These are phyloP conservation scores for Zychaea mexicana DNA, from an alignment of 371 early-diverging fungal genomes.

Conservation along the genomic window DNA sequence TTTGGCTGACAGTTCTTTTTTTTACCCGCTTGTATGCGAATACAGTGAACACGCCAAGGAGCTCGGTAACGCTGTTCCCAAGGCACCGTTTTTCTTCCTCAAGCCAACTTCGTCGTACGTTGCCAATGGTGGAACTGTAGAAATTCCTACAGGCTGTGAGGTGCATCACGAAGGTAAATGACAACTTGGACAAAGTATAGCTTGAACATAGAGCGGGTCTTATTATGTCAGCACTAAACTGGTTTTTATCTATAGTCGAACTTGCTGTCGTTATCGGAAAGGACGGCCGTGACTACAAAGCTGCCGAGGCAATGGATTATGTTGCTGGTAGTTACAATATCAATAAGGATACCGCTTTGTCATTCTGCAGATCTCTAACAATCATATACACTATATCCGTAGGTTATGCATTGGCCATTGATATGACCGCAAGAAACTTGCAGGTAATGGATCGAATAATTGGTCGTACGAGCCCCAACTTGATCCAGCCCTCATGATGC, in stretches of 20 bases:
- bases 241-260: conserved; percentile 60
- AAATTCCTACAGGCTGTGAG: conserved; percentile 76
- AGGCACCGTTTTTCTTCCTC: conserved; percentile 88
- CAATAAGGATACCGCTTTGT: background rate
- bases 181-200: no score
- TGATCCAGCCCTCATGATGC: background rate
- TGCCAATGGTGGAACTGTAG: conserved; percentile 70
- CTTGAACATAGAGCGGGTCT: background rate
- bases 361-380: background rate
- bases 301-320: conserved; percentile 63
- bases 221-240: background rate
- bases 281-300: conserved; percentile 74
- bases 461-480: background rate
- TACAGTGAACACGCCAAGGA: conserved; percentile 88
- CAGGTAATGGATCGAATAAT: conserved; percentile 54
- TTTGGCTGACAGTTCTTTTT: no score
- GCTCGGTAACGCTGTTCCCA: conserved; percentile 89
- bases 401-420: conserved; percentile 91
- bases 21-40: background rate
- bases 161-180: conserved; percentile 87
- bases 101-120: conserved; percentile 93
- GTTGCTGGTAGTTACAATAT: conserved; percentile 56
- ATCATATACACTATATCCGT: background rate
- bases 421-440: conserved; percentile 90
- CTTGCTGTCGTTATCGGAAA: conserved; percentile 93